Conservation (phyloP, 1,139 yeast genomes). For the Citeromyces siamensis region DNA sequence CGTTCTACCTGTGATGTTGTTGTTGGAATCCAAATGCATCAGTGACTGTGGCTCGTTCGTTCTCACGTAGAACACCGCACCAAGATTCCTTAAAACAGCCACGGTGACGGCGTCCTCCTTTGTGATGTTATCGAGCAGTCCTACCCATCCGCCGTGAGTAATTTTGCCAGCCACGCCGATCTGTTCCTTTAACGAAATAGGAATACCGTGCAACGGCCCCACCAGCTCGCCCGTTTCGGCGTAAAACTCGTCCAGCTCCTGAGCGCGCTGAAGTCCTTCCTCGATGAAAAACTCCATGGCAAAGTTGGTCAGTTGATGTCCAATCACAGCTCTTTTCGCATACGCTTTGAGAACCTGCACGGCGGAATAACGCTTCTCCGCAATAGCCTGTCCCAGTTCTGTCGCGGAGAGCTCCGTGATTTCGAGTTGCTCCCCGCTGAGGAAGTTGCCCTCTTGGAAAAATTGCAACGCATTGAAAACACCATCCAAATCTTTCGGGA, state of each 20-base stretch:
- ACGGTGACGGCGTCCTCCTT: conserved; percentile 36
- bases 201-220: conserved; percentile 73
- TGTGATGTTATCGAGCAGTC: conserved; percentile 37
- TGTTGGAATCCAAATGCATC: conserved; percentile 41
- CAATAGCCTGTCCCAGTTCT: conserved; percentile 24
- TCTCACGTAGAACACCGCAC: conserved; percentile 50
- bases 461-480: conserved; percentile 33
- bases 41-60: conserved; percentile 45
- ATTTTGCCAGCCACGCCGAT: conserved; percentile 36
- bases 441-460: conserved; percentile 23
- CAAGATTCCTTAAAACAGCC: conserved; percentile 42
- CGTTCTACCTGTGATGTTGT: conserved; percentile 36
- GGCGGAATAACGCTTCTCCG: conserved; percentile 20
- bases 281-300: conserved; percentile 46
- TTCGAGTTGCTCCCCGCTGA: conserved; percentile 29
- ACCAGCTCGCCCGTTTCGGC: conserved; percentile 41
- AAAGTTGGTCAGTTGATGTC: conserved; percentile 45
- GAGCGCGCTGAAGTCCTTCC: conserved; percentile 42
- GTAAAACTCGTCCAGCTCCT: conserved; percentile 37
- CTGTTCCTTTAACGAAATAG: conserved; percentile 70
- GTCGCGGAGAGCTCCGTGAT: conserved; percentile 35
- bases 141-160: conserved; percentile 26
- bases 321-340: conserved; percentile 29
- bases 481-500: conserved; percentile 25
- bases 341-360: conserved; percentile 29